Base-by-base conservation (phyloP, 192 early-diverging fungal genomes). In the Pilaira anomala region DNA sequence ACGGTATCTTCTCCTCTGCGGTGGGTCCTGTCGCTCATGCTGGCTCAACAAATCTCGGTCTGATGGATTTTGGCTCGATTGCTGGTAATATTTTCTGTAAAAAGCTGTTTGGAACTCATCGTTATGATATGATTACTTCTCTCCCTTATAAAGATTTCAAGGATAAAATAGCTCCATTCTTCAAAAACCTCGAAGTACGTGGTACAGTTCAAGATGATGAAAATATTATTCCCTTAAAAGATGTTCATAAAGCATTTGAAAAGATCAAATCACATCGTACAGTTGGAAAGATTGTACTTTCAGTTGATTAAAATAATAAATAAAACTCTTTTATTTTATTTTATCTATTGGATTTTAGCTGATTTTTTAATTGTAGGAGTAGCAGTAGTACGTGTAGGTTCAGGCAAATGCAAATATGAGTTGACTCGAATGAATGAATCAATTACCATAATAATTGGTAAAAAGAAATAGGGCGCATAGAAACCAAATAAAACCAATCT, bases 381-480 rank as follows among this genome's bases (percentile, higher is more conserved):
- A 6, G 6, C 11, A 36, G 33, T 36, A 9, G 33, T 36, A 36
- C 33, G 33, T 9, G 33, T 36, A 6, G 33, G 33, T 3, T 3
- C 8, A 8, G 28, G 18, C 19, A 55, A 26, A 33, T 26, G 29
- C 26, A 58, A 42, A 42, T 42, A 24, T 1, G 12, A 25, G 22
- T 58, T 41, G 5, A 60, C 25, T 29, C 59, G 25, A 39, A 28
- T 18, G 29, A 55, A 77, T 19, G 69, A 77, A 56, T 80, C 78
- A 25, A 72, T 54, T 0, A 80, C 64, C 77, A 89, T 89, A 16
- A 76, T 61, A 3, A 85, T 48, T 0, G 89, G 89, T 28, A 91
- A 71, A 7, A 88, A 16, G 0, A 88, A 68, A 63, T 86, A 91
- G n/a, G 89, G 87, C 39, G 72, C n/a, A 64, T 91, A 91, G n/a